Evolutionary conservation across 2,329 filamentous ascomycete genomes (phyloP).

Genomic region (Trichoderma polysporum): DNA sequence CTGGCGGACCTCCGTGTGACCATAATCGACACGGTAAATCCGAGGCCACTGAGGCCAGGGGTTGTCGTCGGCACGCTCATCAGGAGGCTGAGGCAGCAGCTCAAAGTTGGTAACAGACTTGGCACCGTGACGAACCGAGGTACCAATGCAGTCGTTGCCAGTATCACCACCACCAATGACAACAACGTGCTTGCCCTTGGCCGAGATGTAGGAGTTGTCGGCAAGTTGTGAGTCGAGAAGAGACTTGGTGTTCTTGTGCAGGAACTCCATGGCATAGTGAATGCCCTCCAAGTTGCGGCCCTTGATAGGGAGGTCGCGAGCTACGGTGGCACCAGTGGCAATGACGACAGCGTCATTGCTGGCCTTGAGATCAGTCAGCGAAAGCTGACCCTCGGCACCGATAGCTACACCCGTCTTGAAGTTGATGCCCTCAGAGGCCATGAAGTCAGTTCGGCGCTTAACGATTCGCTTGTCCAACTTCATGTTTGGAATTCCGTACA

Average conservation of each 20-base stretch:
- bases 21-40: constrained; percentile 98
- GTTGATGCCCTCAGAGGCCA: constrained; percentile 81
- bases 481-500: constrained; percentile 99
- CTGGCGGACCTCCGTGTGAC: constrained; percentile 91
- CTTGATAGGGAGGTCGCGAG: constrained; percentile 87
- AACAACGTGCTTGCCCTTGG: constrained; percentile 92
- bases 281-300: constrained; percentile 85
- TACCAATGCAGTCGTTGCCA: constrained; percentile 97
- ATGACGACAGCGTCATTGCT: constrained; percentile 83
- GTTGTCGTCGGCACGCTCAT: constrained; percentile 89
- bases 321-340: constrained; percentile 89
- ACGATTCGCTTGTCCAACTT: constrained; percentile 98
- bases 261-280: constrained; percentile 95
- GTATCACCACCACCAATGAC: constrained; percentile 98
- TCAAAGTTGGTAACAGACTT: constrained; percentile 98
- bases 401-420: constrained; percentile 78
- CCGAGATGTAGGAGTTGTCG: constrained; percentile 85
- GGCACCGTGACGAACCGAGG: constrained; percentile 90
- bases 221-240: constrained; percentile 85
- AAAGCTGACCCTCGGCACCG: constrained; percentile 65
- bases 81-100: constrained; percentile 85
- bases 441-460: constrained; percentile 91
- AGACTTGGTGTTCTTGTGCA: constrained; percentile 97
- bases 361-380: constrained; percentile 69
- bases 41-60: constrained; percentile 98